These are phyloP conservation scores for Colletotrichum sp. DNA, from an alignment of 2,329 filamentous ascomycete species.

Conservation along the genomic window DNA sequence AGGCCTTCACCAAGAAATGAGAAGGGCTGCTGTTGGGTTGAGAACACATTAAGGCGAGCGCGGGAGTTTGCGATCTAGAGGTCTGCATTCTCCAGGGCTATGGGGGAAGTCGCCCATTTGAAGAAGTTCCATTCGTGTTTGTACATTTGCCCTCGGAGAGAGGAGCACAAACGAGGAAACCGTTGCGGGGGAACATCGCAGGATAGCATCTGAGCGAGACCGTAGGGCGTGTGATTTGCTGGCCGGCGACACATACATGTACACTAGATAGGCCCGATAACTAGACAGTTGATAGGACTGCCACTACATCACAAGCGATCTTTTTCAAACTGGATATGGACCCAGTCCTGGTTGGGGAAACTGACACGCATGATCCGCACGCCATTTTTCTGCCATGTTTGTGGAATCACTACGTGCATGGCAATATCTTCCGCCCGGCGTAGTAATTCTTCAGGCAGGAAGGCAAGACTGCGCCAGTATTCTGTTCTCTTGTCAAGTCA, in stretches of 20 bases:
- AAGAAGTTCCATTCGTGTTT: slow-evolving; percentile 5
- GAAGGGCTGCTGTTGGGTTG: neutral
- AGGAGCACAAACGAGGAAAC: neutral
- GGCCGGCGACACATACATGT: slow-evolving; percentile 15
- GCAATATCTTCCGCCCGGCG: neutral
- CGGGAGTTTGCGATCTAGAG: neutral
- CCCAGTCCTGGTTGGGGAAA: neutral
- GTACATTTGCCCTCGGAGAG: slow-evolving; percentile 11
- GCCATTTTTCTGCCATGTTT: neutral
- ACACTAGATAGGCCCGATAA: slow-evolving; percentile 12
- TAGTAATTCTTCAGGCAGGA: neutral
- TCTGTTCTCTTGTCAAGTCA: neutral
- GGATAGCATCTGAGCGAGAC: neutral
- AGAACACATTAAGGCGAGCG: neutral
- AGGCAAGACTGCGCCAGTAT: neutral
- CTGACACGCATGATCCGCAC: neutral
- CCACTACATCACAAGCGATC: neutral
- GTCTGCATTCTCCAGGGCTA: neutral
- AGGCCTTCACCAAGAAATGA: slow-evolving; percentile 55
- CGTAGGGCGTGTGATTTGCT: neutral
- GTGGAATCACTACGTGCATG: neutral
- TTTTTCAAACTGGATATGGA: neutral
- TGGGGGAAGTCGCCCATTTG: neutral
- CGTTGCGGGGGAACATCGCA: neutral
- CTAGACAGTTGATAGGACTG: neutral